A percentile compares a stretch with the other conserved stretches of the same genome.
Conservation (phyloP, 1,139 yeast species). For the Nakaseomyces bracarensis region DNA sequence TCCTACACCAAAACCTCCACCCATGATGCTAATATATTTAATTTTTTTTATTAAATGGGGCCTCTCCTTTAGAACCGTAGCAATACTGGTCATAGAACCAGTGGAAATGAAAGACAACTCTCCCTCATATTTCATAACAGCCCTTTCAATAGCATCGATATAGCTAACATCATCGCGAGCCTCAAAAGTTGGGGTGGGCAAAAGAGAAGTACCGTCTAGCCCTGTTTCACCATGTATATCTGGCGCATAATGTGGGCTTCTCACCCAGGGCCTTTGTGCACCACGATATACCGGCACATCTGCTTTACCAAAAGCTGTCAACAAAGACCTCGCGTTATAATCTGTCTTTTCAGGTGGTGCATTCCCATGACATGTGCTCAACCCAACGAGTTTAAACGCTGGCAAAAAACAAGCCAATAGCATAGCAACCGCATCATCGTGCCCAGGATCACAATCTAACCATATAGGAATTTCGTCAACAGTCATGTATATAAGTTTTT, state of each 20-base stretch:
- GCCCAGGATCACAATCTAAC: slow-evolving; percentile 95
- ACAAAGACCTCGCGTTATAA: slow-evolving; percentile 55
- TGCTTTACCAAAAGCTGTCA: slow-evolving; percentile 47
- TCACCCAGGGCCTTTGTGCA: slow-evolving; percentile 46
- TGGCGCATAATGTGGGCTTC: slow-evolving; percentile 42
- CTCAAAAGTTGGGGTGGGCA: slow-evolving; percentile 41
- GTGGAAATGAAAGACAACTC: slow-evolving; percentile 55
- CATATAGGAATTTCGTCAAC: slow-evolving; percentile 48
- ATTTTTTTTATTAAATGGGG: slow-evolving; percentile 46
- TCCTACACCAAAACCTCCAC: slow-evolving; percentile 48
- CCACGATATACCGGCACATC: slow-evolving; percentile 66
- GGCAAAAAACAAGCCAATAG: slow-evolving; percentile 55
- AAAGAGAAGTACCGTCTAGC: slow-evolving; percentile 58
- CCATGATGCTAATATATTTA: slow-evolving; percentile 58
- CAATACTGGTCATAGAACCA: slow-evolving; percentile 67
- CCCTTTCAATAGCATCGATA: slow-evolving; percentile 49
- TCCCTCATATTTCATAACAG: slow-evolving; percentile 39
- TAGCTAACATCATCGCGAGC: slow-evolving; percentile 32
- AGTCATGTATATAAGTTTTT: too few species aligned
- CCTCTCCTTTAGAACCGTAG: slow-evolving; percentile 41
- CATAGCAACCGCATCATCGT: slow-evolving; percentile 79
- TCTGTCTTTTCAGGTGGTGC: slow-evolving; percentile 63
- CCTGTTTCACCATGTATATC: slow-evolving; percentile 71
- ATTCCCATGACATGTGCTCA: slow-evolving; percentile 79
- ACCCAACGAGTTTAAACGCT: slow-evolving; percentile 53